phyloP scores from a whole-genome alignment of 2,329 filamentous ascomycete genomes.

The Paracorniculantispora psalliotae region DNA sequence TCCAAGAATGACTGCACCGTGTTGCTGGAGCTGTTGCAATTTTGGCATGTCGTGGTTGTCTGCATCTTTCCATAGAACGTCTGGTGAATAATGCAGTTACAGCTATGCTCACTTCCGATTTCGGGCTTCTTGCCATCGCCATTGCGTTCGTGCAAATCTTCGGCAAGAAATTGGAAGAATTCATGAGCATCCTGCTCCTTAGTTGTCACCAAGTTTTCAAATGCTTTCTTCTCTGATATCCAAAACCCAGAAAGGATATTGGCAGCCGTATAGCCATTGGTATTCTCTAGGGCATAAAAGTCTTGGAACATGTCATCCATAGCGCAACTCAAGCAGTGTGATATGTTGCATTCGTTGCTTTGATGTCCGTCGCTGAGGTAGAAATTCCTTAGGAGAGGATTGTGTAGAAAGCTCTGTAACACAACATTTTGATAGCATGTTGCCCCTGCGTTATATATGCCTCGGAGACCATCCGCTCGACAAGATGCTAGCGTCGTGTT shows the following conservation, averaged over 20 bases:
- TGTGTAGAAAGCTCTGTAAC: conserved; percentile 87
- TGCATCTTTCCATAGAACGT: conserved; percentile 91
- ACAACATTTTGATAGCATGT: conserved; percentile 98
- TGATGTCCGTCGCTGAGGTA: conserved; percentile 89
- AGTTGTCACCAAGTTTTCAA: conserved; percentile 76
- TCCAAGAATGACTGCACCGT: conserved; percentile 88
- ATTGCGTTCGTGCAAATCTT: conserved; percentile 82
- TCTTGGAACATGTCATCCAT: conserved; percentile 72
- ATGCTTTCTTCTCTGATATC: conserved; percentile 72
- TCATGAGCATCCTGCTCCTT: conserved; percentile 97
- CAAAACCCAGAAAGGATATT: conserved; percentile 86
- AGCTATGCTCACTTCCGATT: conserved; percentile 57
- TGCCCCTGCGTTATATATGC: conserved; percentile 96
- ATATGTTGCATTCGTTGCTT: conserved; percentile 62
- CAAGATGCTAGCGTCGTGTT: conserved; percentile 80
- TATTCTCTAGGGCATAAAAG: conserved; percentile 68
- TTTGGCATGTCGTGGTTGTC: conserved; percentile 85
- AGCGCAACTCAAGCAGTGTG: conserved; percentile 62
- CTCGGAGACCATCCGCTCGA: conserved; percentile 79
- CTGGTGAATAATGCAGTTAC: conserved; percentile 88
- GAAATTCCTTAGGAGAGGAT: conserved; percentile 84
- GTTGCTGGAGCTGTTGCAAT: conserved; percentile 76
- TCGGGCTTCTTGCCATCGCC: conserved; percentile 62
- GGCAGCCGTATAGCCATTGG: conserved; percentile 84
- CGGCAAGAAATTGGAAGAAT: conserved; percentile 92